Evolutionary conservation across 768 basidiomycete genomes (phyloP).

Genomic region (Pisolithus albus): DNA sequence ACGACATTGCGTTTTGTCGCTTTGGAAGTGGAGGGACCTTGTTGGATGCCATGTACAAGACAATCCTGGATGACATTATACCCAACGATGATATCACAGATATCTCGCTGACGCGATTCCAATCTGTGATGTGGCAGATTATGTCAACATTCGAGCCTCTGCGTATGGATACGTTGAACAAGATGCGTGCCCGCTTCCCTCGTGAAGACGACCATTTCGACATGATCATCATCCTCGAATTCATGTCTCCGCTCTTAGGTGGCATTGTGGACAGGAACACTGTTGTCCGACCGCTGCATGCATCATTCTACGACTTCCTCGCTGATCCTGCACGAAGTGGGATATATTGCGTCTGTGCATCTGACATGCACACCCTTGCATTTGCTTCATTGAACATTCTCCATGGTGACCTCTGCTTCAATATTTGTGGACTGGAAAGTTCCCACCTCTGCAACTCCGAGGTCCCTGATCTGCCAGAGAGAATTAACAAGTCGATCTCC

Average conservation of each 20-base stretch:
- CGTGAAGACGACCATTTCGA: background rate
- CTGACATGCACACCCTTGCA: background rate
- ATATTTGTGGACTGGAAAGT: background rate
- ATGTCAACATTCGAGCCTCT: background rate
- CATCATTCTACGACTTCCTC: slow-evolving; percentile 24
- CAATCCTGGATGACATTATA: background rate
- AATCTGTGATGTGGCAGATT: background rate
- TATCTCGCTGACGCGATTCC: background rate
- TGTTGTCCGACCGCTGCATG: slow-evolving; percentile 15
- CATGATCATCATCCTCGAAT: background rate
- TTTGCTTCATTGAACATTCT: background rate
- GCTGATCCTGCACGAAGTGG: slow-evolving; percentile 5
- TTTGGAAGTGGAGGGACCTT: background rate
- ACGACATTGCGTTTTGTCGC: background rate
- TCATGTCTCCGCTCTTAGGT: background rate
- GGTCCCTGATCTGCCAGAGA: background rate
- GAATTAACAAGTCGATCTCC: background rate
- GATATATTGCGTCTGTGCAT: background rate
- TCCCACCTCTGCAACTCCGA: background rate
- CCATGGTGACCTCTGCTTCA: background rate
- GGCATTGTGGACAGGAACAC: background rate
- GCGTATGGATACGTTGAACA: background rate
- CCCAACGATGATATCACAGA: background rate
- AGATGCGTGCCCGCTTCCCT: background rate
- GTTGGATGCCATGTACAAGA: background rate